Conservation (phyloP, 78 protist species). For the Dictyostelium capitatum region DNA sequence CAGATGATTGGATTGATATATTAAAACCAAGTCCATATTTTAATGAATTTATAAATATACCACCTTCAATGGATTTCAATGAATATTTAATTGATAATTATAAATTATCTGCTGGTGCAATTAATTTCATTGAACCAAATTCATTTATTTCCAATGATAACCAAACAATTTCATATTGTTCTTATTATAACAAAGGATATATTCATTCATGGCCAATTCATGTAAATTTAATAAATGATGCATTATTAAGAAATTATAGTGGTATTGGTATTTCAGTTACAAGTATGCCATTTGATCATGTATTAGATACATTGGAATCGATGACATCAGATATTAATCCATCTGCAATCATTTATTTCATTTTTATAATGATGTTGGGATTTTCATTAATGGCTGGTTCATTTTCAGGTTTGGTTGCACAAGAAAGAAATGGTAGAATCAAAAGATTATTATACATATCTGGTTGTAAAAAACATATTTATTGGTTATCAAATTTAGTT, state of each 20-base stretch:
- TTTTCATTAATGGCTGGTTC: slow-evolving; percentile 36
- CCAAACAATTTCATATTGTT: not conserved
- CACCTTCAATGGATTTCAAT: not conserved
- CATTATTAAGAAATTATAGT: not conserved
- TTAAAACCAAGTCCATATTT: not conserved
- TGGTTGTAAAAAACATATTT: not conserved
- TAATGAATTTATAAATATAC: not conserved
- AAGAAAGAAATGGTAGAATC: slow-evolving; percentile 18
- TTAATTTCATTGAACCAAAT: slow-evolving; percentile 5
- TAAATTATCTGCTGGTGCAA: not conserved
- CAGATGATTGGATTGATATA: not conserved
- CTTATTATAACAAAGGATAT: not conserved
- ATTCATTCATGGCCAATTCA: slow-evolving; percentile 45
- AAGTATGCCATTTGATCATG: slow-evolving; percentile 47
- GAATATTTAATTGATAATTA: slow-evolving; percentile 31
- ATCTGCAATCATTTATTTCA: slow-evolving; percentile 16
- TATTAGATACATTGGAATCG: slow-evolving; percentile 1
- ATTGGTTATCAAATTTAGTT: too few species aligned
- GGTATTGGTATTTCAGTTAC: slow-evolving; percentile 17
- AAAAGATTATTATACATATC: not conserved
- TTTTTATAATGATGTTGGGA: slow-evolving; percentile 3
- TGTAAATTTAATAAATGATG: slow-evolving; percentile 28
- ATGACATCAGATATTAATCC: slow-evolving; percentile 3
- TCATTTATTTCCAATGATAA: not conserved
- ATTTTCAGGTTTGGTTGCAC: slow-evolving; percentile 26